These are phyloP conservation scores for Mortierella polycephala DNA, from an alignment of 371 early-diverging fungal genomes.

Conservation along the genomic window DNA sequence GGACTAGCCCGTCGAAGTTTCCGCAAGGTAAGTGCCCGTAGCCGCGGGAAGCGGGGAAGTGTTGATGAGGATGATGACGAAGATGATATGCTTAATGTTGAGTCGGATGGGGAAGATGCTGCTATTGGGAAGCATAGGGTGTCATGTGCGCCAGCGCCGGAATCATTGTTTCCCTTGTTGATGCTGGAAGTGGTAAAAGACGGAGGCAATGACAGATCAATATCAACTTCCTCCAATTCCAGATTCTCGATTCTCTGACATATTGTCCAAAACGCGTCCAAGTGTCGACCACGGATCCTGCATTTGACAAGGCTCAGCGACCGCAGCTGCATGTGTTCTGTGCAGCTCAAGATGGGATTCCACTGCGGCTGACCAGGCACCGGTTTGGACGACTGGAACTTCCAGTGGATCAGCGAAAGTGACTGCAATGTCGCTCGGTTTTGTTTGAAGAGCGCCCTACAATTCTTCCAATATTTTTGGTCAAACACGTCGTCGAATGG, in stretches of 20 bases:
- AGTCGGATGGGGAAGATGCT: background rate
- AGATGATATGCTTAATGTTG: background rate
- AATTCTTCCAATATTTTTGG: background rate
- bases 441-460: background rate
- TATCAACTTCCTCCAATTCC: background rate
- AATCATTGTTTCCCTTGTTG: background rate
- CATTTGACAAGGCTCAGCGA: background rate
- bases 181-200: background rate
- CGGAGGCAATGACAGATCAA: background rate
- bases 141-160: background rate
- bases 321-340: background rate
- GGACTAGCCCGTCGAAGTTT: background rate
- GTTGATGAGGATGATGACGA: background rate
- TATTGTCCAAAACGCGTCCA: slow-evolving; percentile 6
- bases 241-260: background rate
- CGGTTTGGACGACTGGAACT: background rate
- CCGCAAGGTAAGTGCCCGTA: slow-evolving; percentile 5
- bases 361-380: background rate
- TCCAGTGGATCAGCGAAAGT: background rate
- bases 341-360: slow-evolving; percentile 6
- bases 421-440: background rate
- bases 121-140: background rate
- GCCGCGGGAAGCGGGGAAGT: slow-evolving; percentile 6
- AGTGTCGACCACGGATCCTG: slow-evolving; percentile 1
- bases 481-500: background rate